A percentile compares a stretch with the other conserved stretches of the same genome.
phyloP scores from a whole-genome alignment of 2,329 filamentous ascomycete genomes.

The Zelopaecilomyces penicillatus region DNA sequence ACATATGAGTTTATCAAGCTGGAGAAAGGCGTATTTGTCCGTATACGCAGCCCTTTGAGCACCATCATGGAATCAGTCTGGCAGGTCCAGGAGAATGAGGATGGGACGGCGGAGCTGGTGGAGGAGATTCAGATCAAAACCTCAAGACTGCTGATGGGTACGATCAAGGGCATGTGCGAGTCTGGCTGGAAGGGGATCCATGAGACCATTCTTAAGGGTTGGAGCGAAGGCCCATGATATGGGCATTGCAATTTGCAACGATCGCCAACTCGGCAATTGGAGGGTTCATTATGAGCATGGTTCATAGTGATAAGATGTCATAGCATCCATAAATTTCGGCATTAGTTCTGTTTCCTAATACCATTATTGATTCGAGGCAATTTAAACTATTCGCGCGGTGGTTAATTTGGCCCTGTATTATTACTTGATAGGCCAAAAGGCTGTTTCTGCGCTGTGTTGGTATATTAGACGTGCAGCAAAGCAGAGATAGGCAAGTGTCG shows the following conservation, averaged over 20 bases:
- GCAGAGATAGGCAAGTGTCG: not conserved
- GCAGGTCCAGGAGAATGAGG: conserved; percentile 28
- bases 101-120: conserved; percentile 32
- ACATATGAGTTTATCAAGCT: conserved; percentile 45
- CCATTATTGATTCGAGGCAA: too few relatives aligned
- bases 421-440: too few relatives aligned
- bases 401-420: too few relatives aligned
- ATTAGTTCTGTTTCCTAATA: too few relatives aligned
- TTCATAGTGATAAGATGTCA: too few relatives aligned
- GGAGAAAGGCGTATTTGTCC: conserved; percentile 41
- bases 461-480: too few relatives aligned
- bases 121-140: conserved; percentile 44
- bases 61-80: conserved; percentile 47
- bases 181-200: conserved; percentile 42
- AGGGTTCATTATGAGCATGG: too few relatives aligned
- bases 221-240: conserved; percentile 2
- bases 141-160: conserved; percentile 38
- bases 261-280: too few relatives aligned
- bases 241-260: not conserved
- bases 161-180: conserved; percentile 45
- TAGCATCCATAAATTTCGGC: too few relatives aligned
- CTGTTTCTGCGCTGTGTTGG: too few relatives aligned
- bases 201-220: conserved; percentile 34
- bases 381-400: too few relatives aligned
- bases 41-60: conserved; percentile 42